Evolutionary conservation across 768 basidiomycete genomes (phyloP), one percentile per base, ranked within the genome.

Genomic region (Amanita rimosa): DNA sequence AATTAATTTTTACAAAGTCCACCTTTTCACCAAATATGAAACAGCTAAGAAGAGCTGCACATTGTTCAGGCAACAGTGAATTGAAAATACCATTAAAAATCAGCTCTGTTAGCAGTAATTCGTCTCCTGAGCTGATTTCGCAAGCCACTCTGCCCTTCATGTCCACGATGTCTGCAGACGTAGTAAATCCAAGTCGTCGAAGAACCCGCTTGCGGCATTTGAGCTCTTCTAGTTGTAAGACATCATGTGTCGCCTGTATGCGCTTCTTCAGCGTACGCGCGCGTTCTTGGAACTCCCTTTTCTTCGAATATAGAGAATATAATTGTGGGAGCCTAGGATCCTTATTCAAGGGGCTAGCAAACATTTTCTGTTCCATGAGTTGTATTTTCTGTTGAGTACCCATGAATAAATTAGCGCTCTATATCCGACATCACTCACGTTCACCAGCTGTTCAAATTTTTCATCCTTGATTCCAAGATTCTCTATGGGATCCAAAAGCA

Each of bases 11-110:
- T 2, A 16, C 13, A 10, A 3, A 17, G 49, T 56, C 17, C 49
- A 87, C 95, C 81, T 97, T 98, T 64, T 99, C 96, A 3, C 83
- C 77, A 65, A 98, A 98, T 29, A 99, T 96, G 61, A 99, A 99
- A 61, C 95, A 98, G 58, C 92, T 95, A 13, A 98, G 69, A n/a
- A 99, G 62, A 2, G 90, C 86, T 0, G 95, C 94, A 58, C 85
- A 90, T 50, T 97, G 91, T 57, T 97, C 94, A 0, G 96, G 95
- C 1, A 75, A 69, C 42, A 99, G 64, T 3, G 86, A 62, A 59
- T 96, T 97, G 75, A 99, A 99, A 17, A 82, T 85, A 49, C 96
- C 96, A 52, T 96, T 92, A 74, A 99, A 98, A 51, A 99, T 84
- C 59, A 99, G 76, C 65, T 98, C 96, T 1, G 96, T 99, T 53